Percentiles rank a stretch among this genome's conserved stretches.
These are phyloP conservation scores for Phytophthora cactorum DNA, from an alignment of 352 stramenopile genomes.

Conservation along the genomic window DNA sequence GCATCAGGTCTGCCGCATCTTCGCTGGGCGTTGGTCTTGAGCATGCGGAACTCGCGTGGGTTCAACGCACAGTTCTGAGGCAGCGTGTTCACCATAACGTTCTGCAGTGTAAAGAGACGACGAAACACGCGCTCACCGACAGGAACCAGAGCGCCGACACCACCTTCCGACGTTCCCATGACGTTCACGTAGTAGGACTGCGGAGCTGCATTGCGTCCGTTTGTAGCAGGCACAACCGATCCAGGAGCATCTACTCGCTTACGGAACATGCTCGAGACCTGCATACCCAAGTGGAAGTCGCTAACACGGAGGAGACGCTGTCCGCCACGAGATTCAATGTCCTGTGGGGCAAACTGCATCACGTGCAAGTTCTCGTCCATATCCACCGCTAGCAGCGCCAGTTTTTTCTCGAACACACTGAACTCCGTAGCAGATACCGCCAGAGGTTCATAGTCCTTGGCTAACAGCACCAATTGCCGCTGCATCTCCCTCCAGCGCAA, in stretches of 20 bases:
- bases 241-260: constrained; percentile 57
- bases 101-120: constrained; percentile 88
- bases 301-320: constrained; percentile 81
- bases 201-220: constrained; percentile 17
- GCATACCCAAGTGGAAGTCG: constrained; percentile 85
- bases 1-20: constrained; percentile 71
- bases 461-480: constrained; percentile 77
- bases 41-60: constrained; percentile 81
- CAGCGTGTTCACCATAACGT: constrained; percentile 90
- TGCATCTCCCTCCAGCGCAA: constrained; percentile 87
- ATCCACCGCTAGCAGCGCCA: constrained; percentile 78
- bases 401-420: constrained; percentile 75
- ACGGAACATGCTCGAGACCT: constrained; percentile 80
- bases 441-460: constrained; percentile 88
- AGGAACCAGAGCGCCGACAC: constrained; percentile 75
- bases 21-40: constrained; percentile 73
- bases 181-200: constrained; percentile 72
- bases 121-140: constrained; percentile 85
- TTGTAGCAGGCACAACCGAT: constrained; percentile 10
- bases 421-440: constrained; percentile 83
- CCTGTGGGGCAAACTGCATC: constrained; percentile 85
- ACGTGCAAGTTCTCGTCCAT: constrained; percentile 90
- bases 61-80: constrained; percentile 88
- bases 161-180: constrained; percentile 82
- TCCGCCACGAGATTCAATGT: constrained; percentile 85